Percentiles rank a stretch among this genome's conserved stretches.
phyloP scores from a whole-genome alignment of 306 rosid genomes.

The Parietaria judaica region DNA sequence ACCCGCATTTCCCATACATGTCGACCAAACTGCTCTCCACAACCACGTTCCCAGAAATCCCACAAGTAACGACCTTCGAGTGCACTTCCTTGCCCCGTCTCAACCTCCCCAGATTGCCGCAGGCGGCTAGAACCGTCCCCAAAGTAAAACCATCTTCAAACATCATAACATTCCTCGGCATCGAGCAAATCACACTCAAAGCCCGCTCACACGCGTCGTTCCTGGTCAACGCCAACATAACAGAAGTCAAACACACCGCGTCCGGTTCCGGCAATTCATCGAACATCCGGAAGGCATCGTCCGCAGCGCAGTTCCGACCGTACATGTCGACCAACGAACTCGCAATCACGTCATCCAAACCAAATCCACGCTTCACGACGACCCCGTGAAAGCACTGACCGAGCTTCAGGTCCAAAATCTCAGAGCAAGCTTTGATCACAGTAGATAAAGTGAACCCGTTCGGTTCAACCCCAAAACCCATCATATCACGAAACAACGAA shows the following conservation, averaged over 20 bases:
- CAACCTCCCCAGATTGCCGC: slow-evolving; percentile 61
- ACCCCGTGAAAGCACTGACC: slow-evolving; percentile 55
- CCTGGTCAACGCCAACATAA: slow-evolving; percentile 52
- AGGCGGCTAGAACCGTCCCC: slow-evolving; percentile 62
- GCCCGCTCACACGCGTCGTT: slow-evolving; percentile 60
- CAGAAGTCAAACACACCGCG: slow-evolving; percentile 60
- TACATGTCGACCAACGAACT: slow-evolving; percentile 74
- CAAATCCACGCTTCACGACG: slow-evolving; percentile 47
- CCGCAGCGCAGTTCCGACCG: slow-evolving; percentile 34
- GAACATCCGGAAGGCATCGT: slow-evolving; percentile 48
- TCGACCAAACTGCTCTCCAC: slow-evolving; percentile 86
- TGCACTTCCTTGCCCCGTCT: slow-evolving; percentile 68
- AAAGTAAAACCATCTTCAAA: slow-evolving; percentile 58
- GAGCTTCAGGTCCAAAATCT: slow-evolving; percentile 26
- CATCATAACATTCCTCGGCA: slow-evolving; percentile 43
- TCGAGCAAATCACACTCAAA: slow-evolving; percentile 35
- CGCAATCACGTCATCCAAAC: slow-evolving; percentile 31
- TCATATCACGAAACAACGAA: slow-evolving; percentile 45
- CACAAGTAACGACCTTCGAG: slow-evolving; percentile 45
- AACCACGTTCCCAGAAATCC: slow-evolving; percentile 56
- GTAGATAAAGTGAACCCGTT: slow-evolving; percentile 71
- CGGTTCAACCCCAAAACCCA: slow-evolving; percentile 37
- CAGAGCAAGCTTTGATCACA: slow-evolving; percentile 59
- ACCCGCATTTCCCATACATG: slow-evolving; percentile 90
- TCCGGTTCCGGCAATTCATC: slow-evolving; percentile 61